Evolutionary conservation across 2,329 filamentous ascomycete species (phyloP).

Genomic region (Claviceps pusilla): DNA sequence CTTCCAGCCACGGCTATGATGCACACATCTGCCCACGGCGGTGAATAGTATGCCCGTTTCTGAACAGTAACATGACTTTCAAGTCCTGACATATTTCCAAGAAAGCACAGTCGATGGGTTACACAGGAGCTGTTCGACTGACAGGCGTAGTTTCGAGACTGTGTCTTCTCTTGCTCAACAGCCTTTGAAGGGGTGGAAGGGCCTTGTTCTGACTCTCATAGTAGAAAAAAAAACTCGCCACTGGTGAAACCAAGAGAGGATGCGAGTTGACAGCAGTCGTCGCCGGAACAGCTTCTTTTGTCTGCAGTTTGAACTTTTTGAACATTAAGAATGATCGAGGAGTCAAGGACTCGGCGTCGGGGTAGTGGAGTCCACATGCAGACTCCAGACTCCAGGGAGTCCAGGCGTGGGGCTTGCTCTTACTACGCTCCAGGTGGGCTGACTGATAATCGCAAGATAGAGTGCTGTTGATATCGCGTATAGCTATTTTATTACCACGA

Average conservation of each 20-base stretch:
- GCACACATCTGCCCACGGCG: slow-evolving; percentile 89
- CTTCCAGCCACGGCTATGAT: slow-evolving; percentile 94
- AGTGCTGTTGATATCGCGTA: neutral
- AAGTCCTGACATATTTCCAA: slow-evolving; percentile 15
- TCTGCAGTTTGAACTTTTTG: neutral
- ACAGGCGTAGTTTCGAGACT: neutral
- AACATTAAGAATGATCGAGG: neutral
- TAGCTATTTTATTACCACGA: neutral
- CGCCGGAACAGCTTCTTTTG: neutral
- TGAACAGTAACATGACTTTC: slow-evolving; percentile 34
- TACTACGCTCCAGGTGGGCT: neutral
- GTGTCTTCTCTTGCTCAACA: neutral
- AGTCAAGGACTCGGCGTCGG: neutral
- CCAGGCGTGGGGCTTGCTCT: neutral
- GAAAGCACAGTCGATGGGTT: neutral
- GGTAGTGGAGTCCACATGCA: neutral
- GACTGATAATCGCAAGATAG: neutral
- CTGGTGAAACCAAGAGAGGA: too few relatives aligned
- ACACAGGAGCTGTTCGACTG: neutral
- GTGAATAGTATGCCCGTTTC: slow-evolving; percentile 62
- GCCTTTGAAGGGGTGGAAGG: neutral
- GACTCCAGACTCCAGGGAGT: neutral
- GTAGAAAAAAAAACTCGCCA: neutral
- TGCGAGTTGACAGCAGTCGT: neutral
- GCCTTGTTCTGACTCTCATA: neutral